Base-by-base conservation (phyloP, 805 yeast species). In the Lipomyces yamadae region DNA sequence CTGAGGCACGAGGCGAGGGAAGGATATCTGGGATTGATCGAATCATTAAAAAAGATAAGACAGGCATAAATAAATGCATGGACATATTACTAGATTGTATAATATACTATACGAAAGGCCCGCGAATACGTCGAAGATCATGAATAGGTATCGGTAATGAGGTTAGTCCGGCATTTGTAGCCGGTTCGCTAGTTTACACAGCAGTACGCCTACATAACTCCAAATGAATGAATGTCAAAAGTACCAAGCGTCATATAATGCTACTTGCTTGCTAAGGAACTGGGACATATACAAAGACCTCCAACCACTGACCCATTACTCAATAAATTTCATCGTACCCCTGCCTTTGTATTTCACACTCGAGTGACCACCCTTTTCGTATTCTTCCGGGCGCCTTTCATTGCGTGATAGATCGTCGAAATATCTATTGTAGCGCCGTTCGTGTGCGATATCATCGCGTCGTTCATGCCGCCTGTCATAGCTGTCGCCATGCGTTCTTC, bases 1-100 rank as follows among this genome's bases (percentile, higher is more conserved):
- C 54, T 67, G n/a, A 61, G 56, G 56, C 70, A 67, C 48, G 70
- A 67, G 34, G 70, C 70, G 18, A 61, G 60, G 54, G 70, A 67
- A 33, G 70, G 70, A 32, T 64, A 65, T 37, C 33, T 63, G 13
- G 70, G 70, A 8, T 39, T 67, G 32, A 56, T 67, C 15, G 70
- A 67, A 32, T 67, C 70, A 7, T 42, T 65, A 50, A 63, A 63
- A 57, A 67, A 67, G 55, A 67, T 67, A 3, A 42, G 70, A 15
- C 70, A 67, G 58, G 53, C 68, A 5, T 58, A 42, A 34, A 42
- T 42, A n/a, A 6, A 13, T 42, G 2, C 6, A 18, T 53, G 34
- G 13, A 29, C 34, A 24, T 24, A 24, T 24, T 24, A 24, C 24
- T 24, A 24, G 24, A 24, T 53, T 30, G 34, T 18, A 30, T 53